A percentile compares a stretch with the other conserved stretches of the same genome.
Evolutionary conservation across 176 grass and related monocot species (phyloP).

Genomic region (Tuctoria greenei): DNA sequence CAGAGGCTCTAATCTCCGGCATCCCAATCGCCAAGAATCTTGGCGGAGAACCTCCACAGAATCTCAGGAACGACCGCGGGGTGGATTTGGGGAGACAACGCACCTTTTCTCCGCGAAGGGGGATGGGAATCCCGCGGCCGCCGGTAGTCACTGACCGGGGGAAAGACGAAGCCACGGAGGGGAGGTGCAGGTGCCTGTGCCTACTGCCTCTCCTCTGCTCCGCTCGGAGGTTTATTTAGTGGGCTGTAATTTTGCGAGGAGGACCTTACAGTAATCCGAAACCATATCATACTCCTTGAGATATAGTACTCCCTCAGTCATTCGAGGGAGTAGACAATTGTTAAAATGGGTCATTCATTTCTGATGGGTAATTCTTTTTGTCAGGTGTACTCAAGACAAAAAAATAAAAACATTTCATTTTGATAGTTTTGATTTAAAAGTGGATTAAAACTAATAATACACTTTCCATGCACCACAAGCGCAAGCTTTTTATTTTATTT

Average conservation of each 20-base stretch:
- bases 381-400: too few species aligned
- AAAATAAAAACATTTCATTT: too few species aligned
- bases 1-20: neutral
- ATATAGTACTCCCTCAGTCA: too few species aligned
- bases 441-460: neutral
- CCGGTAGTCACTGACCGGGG: constrained; percentile 27
- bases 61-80: neutral
- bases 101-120: constrained; percentile 19
- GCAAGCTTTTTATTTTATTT: neutral
- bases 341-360: too few species aligned
- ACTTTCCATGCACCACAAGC: neutral
- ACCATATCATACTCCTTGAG: neutral
- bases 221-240: constrained; percentile 9
- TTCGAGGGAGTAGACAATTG: too few species aligned
- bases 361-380: too few species aligned
- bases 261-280: neutral
- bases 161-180: neutral
- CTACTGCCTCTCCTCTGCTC: neutral
- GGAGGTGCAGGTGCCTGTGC: too few species aligned
- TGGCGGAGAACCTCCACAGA: neutral
- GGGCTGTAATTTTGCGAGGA: neutral
- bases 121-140: constrained; percentile 9
- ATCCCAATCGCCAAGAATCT: neutral
- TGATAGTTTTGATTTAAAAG: neutral
- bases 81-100: constrained; percentile 3